Base-by-base conservation (phyloP, 805 yeast species). In the Blastobotrys mokoenaii region DNA sequence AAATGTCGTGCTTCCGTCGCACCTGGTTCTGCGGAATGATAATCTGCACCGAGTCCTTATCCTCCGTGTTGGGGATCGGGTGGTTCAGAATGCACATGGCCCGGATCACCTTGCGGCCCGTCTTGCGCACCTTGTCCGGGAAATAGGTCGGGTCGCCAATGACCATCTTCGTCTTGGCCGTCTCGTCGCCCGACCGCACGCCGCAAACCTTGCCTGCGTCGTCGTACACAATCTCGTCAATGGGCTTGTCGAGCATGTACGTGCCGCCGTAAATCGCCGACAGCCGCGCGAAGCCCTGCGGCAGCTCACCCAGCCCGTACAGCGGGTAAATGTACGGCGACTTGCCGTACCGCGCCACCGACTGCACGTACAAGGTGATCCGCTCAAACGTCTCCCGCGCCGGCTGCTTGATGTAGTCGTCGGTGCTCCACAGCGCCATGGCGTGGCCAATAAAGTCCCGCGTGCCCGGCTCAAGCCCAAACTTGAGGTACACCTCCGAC, bases 221-320 rank as follows among this genome's bases (percentile, higher is more conserved):
- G 44, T 74, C 79, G 64, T 81, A 89, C 42, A 84, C 72, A 15
- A 89, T 75, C 67, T 90, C 95, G 50, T 93, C 95, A 51, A 93
- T 80, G 40, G 97, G 96, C 29, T 95, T 90, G 63, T 88, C 96
- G 61, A 93, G 77, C 98, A 93, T 93, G 63, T 88, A 93, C 15
- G 97, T 90, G 59, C 98, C 98, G 52, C 98, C 98, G 61, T 93
- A 88, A 54, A 93, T 90, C 20, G 98, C 98, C 43, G 95, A 82
- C 50, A 93, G 77, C 63, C 98, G 77, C 9, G 97, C 97, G 70
- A 93, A 93, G 7, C 97, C 98, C 69, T 93, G 98, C n/a, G 98
- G 98, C 49, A 93, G 73, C 66, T 93, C 98, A 43, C 98, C 98
- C 47, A 93, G 74, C 6, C 98, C 98, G 61, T 93, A 93, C 59